A percentile compares a stretch with the other conserved stretches of the same genome.
phyloP scores from a whole-genome alignment of 768 basidiomycete genomes.

The Scleroderma citrinum region DNA sequence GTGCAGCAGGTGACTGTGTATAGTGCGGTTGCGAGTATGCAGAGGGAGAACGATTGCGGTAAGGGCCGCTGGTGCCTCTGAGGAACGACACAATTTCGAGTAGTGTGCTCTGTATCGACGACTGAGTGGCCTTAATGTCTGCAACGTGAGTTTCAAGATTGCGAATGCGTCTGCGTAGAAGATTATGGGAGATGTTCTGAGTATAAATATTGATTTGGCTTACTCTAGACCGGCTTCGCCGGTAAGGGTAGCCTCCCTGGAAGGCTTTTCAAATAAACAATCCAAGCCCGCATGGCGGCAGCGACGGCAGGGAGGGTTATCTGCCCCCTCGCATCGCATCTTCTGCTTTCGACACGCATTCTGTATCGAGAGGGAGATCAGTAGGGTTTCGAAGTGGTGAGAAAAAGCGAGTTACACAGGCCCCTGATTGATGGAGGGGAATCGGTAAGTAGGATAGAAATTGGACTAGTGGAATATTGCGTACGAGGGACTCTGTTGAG shows the following conservation, averaged over 20 bases:
- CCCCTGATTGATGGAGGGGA: constrained; percentile 44
- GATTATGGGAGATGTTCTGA: constrained; percentile 7
- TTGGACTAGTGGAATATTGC: constrained; percentile 22
- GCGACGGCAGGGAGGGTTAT: constrained; percentile 93
- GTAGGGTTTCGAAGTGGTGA: constrained; percentile 9
- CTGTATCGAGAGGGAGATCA: constrained; percentile 35
- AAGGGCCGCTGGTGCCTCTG: constrained; percentile 46
- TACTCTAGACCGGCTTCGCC: constrained; percentile 89
- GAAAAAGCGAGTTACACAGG: constrained; percentile 53
- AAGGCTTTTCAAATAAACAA: constrained; percentile 94
- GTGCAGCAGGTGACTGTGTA: constrained; percentile 62
- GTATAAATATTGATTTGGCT: constrained; percentile 24
- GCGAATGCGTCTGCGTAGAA: constrained; percentile 69
- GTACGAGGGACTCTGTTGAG: constrained; percentile 83
- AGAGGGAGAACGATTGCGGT: constrained; percentile 59
- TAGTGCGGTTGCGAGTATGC: constrained; percentile 42
- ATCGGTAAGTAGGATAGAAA: constrained; percentile 11
- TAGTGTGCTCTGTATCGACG: constrained; percentile 71
- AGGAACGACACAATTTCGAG: constrained; percentile 76
- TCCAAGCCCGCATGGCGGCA: constrained; percentile 87
- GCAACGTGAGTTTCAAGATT: constrained; percentile 83
- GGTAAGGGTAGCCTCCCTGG: constrained; percentile 77
- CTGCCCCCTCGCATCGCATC: constrained; percentile 96
- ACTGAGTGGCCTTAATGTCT: constrained; percentile 70
- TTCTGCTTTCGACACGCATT: constrained; percentile 96